These are phyloP conservation scores for Psilocybe azurescens DNA, from an alignment of 768 basidiomycete genomes.

Conservation along the genomic window DNA sequence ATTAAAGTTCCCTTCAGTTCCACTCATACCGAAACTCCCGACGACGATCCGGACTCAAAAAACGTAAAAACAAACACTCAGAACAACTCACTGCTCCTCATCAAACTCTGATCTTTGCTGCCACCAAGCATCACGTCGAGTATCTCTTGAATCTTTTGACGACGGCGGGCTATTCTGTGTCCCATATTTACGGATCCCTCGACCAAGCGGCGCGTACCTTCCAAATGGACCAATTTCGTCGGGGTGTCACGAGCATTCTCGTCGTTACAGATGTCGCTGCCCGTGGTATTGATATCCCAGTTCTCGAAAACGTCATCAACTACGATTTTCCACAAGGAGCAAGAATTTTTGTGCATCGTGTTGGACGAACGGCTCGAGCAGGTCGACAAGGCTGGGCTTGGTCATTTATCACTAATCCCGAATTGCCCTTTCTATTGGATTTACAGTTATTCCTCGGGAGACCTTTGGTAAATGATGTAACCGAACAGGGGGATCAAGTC, in stretches of 20 bases:
- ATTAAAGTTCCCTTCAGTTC: constrained; percentile 76
- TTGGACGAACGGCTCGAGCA: constrained; percentile 95
- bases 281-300: constrained; percentile 96
- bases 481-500: constrained; percentile 55
- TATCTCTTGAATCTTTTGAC: constrained; percentile 82
- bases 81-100: constrained; percentile 69
- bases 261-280: constrained; percentile 99
- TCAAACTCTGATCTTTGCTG: constrained; percentile 93
- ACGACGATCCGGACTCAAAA: constrained; percentile 41
- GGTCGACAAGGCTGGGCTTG: constrained; percentile 96
- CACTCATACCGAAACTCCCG: constrained; percentile 33
- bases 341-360: constrained; percentile 94
- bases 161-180: constrained; percentile 85
- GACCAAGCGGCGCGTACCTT: constrained; percentile 89
- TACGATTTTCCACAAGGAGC: constrained; percentile 97
- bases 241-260: constrained; percentile 77
- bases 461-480: constrained; percentile 64
- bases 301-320: constrained; percentile 96
- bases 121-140: constrained; percentile 99
- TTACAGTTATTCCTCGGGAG: constrained; percentile 91
- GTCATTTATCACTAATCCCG: constrained; percentile 87
- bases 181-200: constrained; percentile 94
- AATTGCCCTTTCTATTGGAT: constrained; percentile 91
- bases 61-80: constrained; percentile 56
- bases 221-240: constrained; percentile 92